A percentile compares a stretch with the other conserved stretches of the same genome.
phyloP scores from a whole-genome alignment of 305 asterid species.

The Fraxinus ornus region DNA sequence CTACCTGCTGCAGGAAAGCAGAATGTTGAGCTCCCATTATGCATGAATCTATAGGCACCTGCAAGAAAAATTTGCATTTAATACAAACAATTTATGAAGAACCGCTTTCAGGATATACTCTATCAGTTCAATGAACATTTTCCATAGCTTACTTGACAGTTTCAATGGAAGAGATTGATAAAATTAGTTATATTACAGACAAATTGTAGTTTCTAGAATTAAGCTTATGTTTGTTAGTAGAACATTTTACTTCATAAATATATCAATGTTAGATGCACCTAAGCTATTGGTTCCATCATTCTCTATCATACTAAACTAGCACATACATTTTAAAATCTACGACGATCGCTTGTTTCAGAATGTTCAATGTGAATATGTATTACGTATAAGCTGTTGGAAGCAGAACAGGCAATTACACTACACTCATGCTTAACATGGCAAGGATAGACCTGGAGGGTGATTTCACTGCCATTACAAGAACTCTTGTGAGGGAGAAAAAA shows the following conservation, averaged over 20 bases:
- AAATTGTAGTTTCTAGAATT: not conserved
- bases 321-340: not conserved
- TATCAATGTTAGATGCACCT: not conserved
- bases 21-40: slow-evolving; percentile 84
- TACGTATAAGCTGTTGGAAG: not conserved
- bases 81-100: not conserved
- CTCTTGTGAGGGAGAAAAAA: not conserved
- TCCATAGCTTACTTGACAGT: not conserved
- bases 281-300: not conserved
- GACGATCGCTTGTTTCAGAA: not conserved
- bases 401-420: not conserved
- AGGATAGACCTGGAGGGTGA: not conserved
- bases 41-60: slow-evolving; percentile 93
- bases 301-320: not conserved
- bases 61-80: slow-evolving; percentile 23
- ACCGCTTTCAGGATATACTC: not conserved
- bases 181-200: not conserved
- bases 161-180: not conserved
- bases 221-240: not conserved
- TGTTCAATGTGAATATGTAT: not conserved
- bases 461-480: not conserved
- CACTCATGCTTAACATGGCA: not conserved
- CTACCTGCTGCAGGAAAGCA: slow-evolving; percentile 95
- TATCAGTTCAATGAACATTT: not conserved
- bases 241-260: not conserved